Percentiles rank a stretch among this genome's conserved stretches.
phyloP scores from a whole-genome alignment of 306 rosid genomes.

The Inga oerstediana region DNA sequence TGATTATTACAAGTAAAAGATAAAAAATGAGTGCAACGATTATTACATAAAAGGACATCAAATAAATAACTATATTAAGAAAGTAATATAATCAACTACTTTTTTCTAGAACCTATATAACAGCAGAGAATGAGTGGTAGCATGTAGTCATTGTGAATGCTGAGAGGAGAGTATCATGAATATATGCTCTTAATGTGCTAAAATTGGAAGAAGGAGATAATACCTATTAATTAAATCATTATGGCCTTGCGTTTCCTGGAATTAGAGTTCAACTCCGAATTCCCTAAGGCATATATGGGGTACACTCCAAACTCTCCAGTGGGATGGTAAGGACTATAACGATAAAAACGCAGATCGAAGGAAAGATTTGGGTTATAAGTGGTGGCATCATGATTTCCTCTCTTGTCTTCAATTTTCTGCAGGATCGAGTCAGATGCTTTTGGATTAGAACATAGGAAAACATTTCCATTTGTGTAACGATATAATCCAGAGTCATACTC shows the following conservation, averaged over 20 bases:
- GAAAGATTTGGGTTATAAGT: not conserved
- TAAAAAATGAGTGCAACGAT: too few species aligned
- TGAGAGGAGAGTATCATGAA: too few species aligned
- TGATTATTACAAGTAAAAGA: too few species aligned
- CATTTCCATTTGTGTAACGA: not conserved
- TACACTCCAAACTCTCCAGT: not conserved
- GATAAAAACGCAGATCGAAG: not conserved
- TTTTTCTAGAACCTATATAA: too few species aligned
- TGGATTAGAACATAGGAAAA: not conserved
- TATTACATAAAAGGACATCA: too few species aligned
- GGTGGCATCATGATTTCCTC: too few species aligned
- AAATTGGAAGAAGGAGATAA: too few species aligned
- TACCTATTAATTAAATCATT: too few species aligned
- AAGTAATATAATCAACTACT: not conserved
- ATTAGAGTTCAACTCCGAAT: not conserved
- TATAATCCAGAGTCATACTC: fast-evolving
- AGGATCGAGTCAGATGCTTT: not conserved
- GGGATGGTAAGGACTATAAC: fast-evolving
- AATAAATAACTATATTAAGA: too few species aligned
- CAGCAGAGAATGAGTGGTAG: too few species aligned
- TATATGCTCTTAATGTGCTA: too few species aligned
- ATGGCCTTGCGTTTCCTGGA: not conserved
- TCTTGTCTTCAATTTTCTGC: not conserved
- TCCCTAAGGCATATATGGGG: not conserved
- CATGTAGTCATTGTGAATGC: too few species aligned